A percentile compares a stretch with the other conserved stretches of the same genome.
Conservation (phyloP, 164 flowering plant genomes). For the Saururus chinensis region DNA sequence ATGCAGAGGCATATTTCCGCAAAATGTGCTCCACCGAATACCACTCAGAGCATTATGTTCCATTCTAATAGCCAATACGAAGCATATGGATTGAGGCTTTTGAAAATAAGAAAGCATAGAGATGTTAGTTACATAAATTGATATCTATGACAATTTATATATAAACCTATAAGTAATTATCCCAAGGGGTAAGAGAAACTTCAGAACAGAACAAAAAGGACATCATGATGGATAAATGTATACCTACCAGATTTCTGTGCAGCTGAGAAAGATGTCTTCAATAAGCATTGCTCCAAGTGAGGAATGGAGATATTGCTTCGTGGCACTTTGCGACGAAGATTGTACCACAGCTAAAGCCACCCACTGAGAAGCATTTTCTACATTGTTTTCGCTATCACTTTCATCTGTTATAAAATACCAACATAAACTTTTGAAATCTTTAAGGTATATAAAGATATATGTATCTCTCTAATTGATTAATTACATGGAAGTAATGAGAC, state of each 20-base stretch:
- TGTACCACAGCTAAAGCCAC: slow-evolving; percentile 90
- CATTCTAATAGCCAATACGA: slow-evolving; percentile 76
- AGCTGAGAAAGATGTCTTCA: slow-evolving; percentile 70
- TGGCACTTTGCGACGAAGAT: slow-evolving; percentile 73
- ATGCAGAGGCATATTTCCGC: slow-evolving; percentile 70
- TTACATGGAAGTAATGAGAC: background rate
- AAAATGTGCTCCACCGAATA: slow-evolving; percentile 79
- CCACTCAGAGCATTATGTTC: slow-evolving; percentile 79
- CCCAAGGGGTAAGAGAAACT: background rate
- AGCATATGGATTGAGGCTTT: slow-evolving; percentile 96
- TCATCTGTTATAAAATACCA: slow-evolving; percentile 26
- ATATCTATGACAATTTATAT: too few relatives aligned
- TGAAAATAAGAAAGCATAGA: background rate
- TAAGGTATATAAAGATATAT: background rate
- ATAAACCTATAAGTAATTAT: background rate
- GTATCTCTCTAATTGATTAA: background rate
- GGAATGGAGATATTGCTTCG: slow-evolving; percentile 66
- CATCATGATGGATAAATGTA: background rate
- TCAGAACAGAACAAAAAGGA: background rate
- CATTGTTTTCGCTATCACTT: slow-evolving; percentile 11
- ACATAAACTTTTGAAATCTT: background rate
- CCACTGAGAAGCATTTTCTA: slow-evolving; percentile 34
- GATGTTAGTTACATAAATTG: too few relatives aligned
- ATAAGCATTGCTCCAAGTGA: slow-evolving; percentile 62
- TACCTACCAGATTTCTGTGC: slow-evolving; percentile 66